Percentiles rank a stretch among this genome's conserved stretches.
Conservation (phyloP, 441 rosid species). For the Corymbia calophylla region DNA sequence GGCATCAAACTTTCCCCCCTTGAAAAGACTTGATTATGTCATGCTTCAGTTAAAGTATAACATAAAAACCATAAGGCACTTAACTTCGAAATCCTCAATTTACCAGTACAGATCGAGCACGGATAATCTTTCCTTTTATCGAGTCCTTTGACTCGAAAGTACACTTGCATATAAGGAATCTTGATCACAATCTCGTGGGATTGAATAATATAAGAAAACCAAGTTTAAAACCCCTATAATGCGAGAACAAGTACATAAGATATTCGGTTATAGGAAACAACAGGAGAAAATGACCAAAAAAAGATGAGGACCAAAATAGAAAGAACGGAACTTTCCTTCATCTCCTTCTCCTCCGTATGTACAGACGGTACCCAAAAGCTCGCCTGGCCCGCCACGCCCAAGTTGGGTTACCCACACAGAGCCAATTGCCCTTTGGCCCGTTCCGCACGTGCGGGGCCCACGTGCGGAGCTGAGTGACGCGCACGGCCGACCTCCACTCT, state of each 20-base stretch:
- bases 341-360: background rate
- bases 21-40: background rate
- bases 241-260: background rate
- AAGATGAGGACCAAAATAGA: background rate
- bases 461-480: background rate
- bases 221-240: background rate
- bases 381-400: background rate
- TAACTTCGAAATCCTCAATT: background rate
- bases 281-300: background rate
- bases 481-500: background rate
- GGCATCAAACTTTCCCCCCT: background rate
- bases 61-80: background rate
- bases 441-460: background rate
- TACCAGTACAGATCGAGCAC: fast-evolving
- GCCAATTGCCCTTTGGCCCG: background rate
- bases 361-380: background rate
- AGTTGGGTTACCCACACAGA: background rate
- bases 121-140: background rate
- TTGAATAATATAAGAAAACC: background rate
- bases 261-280: background rate
- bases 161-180: background rate
- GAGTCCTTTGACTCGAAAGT: background rate
- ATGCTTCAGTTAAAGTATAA: background rate
- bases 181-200: background rate
- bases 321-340: background rate